Evolutionary conservation across 352 stramenopile species (phyloP), one percentile per base, ranked within the genome.

Genomic region (Pythium brachiatum): DNA sequence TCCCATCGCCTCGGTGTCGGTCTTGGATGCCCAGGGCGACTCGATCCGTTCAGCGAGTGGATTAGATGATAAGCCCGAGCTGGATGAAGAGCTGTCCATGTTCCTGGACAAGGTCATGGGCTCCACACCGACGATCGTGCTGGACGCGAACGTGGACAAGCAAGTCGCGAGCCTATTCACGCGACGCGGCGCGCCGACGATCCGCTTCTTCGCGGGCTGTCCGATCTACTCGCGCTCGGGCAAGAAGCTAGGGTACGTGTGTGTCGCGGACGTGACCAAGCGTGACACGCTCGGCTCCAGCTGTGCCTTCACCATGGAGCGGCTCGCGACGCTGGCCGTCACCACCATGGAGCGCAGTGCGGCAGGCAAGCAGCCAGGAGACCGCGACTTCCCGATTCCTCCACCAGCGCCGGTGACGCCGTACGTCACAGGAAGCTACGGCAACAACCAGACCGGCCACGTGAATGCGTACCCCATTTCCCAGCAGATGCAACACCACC

Each of bases 41-140:
- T 77, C 70, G 20, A 79, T 86, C 39, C 74, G 73, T 44, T 90
- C 76, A 46, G 73, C 66, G 23, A 69, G 75, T 15, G 81, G 81
- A 11, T 52, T 92, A 8, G 60, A 81, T 31, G 72, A 79, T 20
- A 85, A 82, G 32, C 54, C 72, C 2, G 60, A 75, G 25, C 72
- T 92, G 7, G 72, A 86, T 31, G 70, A 78, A 11, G 83, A 92
- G 57, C 65, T 92, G 34, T 57, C 66, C 12, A 27, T 83, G 23
- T 92, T 90, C 51, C 78, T 92, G 54, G 73, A 91, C 9, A 88
- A 89, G 54, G 74, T 91, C 59, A 93, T 91, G 84, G 82, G 78
- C n/a, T 83, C 78, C 7, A 85, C 81, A 21, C 81, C 84, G 5
- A 81, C 79, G 25, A 88, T 91, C 52, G 79, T 93, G 26, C 65